Evolutionary conservation across 257 asterid species (phyloP).

Genomic region (Solanum rostratum): DNA sequence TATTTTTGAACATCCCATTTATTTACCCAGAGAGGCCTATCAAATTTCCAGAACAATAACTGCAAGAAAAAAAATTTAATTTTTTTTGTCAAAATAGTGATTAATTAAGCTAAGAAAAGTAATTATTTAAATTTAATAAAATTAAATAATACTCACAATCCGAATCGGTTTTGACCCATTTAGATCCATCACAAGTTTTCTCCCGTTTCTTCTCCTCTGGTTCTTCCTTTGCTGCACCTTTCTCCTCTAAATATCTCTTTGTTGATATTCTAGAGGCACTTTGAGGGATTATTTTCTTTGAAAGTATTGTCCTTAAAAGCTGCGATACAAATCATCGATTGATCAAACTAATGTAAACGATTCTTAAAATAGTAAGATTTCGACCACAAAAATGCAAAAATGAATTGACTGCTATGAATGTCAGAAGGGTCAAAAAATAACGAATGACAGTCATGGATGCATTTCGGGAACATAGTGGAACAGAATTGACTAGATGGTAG

Average conservation of each 20-base stretch:
- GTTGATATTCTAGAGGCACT: constrained; percentile 33
- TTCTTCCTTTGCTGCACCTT: constrained; percentile 10
- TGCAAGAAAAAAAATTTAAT: constrained; percentile 16
- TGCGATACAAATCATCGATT: constrained; percentile 5
- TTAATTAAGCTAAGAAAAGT: background rate
- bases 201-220: constrained; percentile 26
- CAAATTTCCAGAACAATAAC: constrained; percentile 79
- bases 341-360: too few species aligned
- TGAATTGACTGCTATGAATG: too few species aligned
- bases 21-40: constrained; percentile 8
- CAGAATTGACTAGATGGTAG: too few species aligned
- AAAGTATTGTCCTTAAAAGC: constrained; percentile 78
- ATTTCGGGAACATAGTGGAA: too few species aligned
- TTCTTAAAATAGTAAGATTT: too few species aligned
- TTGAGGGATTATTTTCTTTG: constrained; percentile 51
- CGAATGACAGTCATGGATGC: too few species aligned
- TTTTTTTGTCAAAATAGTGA: background rate
- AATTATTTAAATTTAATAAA: background rate
- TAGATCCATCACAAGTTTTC: constrained; percentile 24
- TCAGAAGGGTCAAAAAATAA: too few species aligned
- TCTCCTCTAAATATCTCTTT: constrained; percentile 40
- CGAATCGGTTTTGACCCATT: constrained; percentile 86
- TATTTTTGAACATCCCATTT: background rate
- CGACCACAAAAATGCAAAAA: too few species aligned
- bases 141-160: constrained; percentile 45